These are phyloP conservation scores for Strobilomyces confusus DNA, from an alignment of 768 basidiomycete species.

Conservation along the genomic window DNA sequence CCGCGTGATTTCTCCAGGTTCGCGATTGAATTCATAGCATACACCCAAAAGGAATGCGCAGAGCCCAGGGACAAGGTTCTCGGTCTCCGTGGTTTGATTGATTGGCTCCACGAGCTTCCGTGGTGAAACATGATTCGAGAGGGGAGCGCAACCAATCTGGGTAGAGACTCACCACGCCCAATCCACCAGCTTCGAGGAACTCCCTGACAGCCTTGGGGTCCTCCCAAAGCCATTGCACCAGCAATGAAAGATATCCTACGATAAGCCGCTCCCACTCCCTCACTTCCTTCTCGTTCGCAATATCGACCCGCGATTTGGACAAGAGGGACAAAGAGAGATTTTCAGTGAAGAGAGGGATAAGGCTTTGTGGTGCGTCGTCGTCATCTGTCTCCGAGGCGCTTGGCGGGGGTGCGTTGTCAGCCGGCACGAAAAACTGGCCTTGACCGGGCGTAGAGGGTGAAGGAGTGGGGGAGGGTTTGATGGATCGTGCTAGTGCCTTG, in stretches of 20 bases:
- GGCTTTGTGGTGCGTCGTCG: constrained; percentile 62
- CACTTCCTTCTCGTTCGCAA: constrained; percentile 59
- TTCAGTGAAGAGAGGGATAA: constrained; percentile 85
- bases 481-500: constrained; percentile 60
- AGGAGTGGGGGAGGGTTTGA: constrained; percentile 47
- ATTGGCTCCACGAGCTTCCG: constrained; percentile 88
- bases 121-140: not conserved
- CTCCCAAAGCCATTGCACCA: constrained; percentile 97
- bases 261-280: constrained; percentile 90
- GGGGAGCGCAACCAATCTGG: not conserved
- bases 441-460: constrained; percentile 29
- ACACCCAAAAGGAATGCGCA: constrained; percentile 89
- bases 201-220: constrained; percentile 84
- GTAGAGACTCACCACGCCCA: constrained; percentile 72
- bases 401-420: constrained; percentile 51
- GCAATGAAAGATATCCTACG: constrained; percentile 76
- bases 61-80: constrained; percentile 83
- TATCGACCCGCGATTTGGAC: constrained; percentile 53
- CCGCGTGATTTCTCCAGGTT: constrained; percentile 96
- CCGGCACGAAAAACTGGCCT: constrained; percentile 70
- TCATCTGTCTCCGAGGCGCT: constrained; percentile 40
- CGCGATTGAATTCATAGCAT: constrained; percentile 95
- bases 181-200: constrained; percentile 85
- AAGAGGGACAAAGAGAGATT: constrained; percentile 86
- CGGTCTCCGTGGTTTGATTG: constrained; percentile 83